Conservation (phyloP, 192 early-diverging fungal species). For the Bifiguratus adelaidae region DNA sequence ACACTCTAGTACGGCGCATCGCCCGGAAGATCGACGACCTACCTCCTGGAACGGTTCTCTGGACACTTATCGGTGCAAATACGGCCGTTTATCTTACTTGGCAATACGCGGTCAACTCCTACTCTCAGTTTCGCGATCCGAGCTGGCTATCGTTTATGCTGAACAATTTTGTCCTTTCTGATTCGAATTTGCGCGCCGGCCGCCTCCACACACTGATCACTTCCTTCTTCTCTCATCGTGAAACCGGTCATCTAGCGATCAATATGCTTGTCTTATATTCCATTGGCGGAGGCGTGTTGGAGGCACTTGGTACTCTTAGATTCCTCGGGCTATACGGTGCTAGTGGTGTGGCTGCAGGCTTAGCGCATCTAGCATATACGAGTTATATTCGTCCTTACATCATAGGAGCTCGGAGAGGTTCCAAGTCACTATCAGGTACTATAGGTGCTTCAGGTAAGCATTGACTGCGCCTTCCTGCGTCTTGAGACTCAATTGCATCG, state of each 20-base stretch:
- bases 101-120: slow-evolving; percentile 30
- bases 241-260: slow-evolving; percentile 29
- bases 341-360: slow-evolving; percentile 19
- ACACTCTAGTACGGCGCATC: slow-evolving; percentile 6
- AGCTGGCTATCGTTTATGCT: slow-evolving; percentile 26
- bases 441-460: slow-evolving; percentile 34
- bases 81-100: slow-evolving; percentile 27
- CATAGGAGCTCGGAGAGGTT: neutral
- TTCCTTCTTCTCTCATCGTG: slow-evolving; percentile 28
- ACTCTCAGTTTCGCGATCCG: slow-evolving; percentile 23
- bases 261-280: slow-evolving; percentile 35
- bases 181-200: slow-evolving; percentile 17
- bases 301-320: slow-evolving; percentile 22
- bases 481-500: neutral
- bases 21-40: slow-evolving; percentile 8
- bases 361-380: slow-evolving; percentile 23
- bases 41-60: slow-evolving; percentile 21
- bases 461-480: neutral
- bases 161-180: slow-evolving; percentile 26
- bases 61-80: slow-evolving; percentile 26
- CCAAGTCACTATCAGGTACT: slow-evolving; percentile 10
- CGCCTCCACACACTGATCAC: slow-evolving; percentile 32
- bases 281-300: slow-evolving; percentile 28
- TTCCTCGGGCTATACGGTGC: slow-evolving; percentile 32
- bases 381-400: slow-evolving; percentile 12